Conservation (phyloP, 116 monocot genomes). For the Trichopus zeylanicus region DNA sequence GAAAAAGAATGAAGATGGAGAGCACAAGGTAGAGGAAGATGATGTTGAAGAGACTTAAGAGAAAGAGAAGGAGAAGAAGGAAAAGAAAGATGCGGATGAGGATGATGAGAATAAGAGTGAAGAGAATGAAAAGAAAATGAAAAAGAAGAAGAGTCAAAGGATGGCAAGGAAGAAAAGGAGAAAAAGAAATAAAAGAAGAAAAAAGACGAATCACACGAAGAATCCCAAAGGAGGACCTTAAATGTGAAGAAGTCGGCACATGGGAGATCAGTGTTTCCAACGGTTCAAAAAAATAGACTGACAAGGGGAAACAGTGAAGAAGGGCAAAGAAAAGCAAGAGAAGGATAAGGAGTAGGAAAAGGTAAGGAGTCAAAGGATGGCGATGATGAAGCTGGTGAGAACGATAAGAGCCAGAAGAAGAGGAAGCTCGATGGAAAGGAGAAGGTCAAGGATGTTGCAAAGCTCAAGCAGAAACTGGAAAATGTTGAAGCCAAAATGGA, state of each 20-base stretch:
- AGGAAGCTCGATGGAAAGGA: constrained; percentile 10
- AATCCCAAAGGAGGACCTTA: no score
- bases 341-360: constrained; percentile 1
- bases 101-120: background rate
- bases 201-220: constrained; percentile 1
- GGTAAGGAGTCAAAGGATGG: constrained; percentile 1
- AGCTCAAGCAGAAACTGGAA: constrained; percentile 29
- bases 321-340: constrained; percentile 1
- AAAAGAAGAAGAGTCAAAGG: background rate
- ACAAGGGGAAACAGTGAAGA: background rate
- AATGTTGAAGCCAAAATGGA: constrained; percentile 24
- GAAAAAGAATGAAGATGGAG: no score
- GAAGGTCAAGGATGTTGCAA: constrained; percentile 14
- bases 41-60: background rate
- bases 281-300: background rate
- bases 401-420: constrained; percentile 19
- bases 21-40: constrained; percentile 1
- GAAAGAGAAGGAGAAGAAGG: background rate
- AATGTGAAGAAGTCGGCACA: background rate
- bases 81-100: constrained; percentile 1
- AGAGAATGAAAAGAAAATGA: background rate
- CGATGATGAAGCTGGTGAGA: background rate
- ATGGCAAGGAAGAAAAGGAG: background rate
- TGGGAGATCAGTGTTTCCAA: background rate
- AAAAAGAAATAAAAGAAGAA: background rate